Base-by-base conservation (phyloP, 768 basidiomycete species). In the Tylopilus vinaceipallidus region DNA sequence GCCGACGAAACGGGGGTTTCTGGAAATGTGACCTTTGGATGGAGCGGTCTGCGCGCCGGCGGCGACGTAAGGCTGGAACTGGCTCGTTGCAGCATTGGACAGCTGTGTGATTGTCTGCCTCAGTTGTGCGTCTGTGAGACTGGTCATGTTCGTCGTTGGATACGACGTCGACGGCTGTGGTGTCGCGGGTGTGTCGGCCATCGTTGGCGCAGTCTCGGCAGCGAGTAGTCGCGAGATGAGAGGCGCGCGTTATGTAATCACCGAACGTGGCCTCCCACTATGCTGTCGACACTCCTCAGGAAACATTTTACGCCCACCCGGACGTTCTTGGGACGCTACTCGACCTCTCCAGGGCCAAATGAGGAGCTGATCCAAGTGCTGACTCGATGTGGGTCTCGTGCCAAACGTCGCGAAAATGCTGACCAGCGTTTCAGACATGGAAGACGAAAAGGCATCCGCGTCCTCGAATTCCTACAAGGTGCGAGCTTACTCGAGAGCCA, bases 111-210 rank as follows among this genome's bases (percentile, higher is more conserved):
- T 79, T 16, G 82, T 81, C 61, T 86, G 82, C 23, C 75, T 72
- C 39, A 88, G 75, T 56, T 86, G 84, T 43, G 75, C 71, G 61
- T 86, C 84, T 1, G 83, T 73, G 73, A 88, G 78, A 47, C 55
- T 68, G 24, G 68, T 66, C 62, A 73, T 71, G 45, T 69, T 64
- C 37, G 65, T 61, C 24, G 64, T 67, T 45, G 63, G 63, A 49
- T 71, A 70, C 45, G 60, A 53, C 29, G 58, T 57, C 58, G 67
- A 58, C 43, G 67, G 47, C 35, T 55, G 47, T 17, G 59, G 49
- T 14, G 41, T 30, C 17, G 17, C 14, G 16, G 65, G 58, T 42
- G 64, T 53, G 52, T 61, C 63, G 51, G 65, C 39, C 67, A 69
- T 70, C 52, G 55, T 53, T 32, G 43, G 34, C 27, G 10, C 45